Evolutionary conservation across 495 filamentous ascomycete species (phyloP), one percentile per base, ranked within the genome.

Genomic region (Penicillium coprophilum): DNA sequence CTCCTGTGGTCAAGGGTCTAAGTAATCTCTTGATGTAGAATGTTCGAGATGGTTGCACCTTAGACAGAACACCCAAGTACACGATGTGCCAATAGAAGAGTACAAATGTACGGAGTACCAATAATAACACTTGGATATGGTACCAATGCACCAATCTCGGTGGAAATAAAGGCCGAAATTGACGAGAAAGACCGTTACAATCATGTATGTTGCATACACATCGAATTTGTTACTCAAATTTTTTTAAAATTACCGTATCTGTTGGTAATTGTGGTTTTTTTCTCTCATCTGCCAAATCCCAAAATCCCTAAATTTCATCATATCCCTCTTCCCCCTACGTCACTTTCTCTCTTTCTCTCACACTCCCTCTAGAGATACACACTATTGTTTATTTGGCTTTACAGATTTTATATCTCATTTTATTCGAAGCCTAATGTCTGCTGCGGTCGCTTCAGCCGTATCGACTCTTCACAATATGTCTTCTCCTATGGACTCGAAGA

Each of bases 401-500:
- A 17, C 34, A 27, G 20, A 45, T 23, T 46, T 40, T 57, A 21
- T 51, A 48, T 57, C 43, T 38, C 40, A 49, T 52, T 53, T 43
- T 36, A 50, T 41, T 46, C 36, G 31, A 38, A 23, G 38, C 27
- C 52, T 49, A 54, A 80, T 81, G 77, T 78, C 78, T 69, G 73
- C 76, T 62, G 75, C 72, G 39, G 77, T 81, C 59, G 74, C 76
- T 57, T 63, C 73, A 55, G 69, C 70, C 53, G 66, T 67, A 44
- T 67, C 76, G 50, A 69, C 69, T 56, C 70, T 76, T 23, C 52
- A 61, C 6, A 31, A 11, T 59, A 69, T 46, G 41, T 46, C 64
- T 64, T 46, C 68, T 54, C 68, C 77, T 57, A 80, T 82, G 79
- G 80, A 82, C 60, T 73, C 73, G 46, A 81, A 82, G 65, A 81